phyloP scores from a whole-genome alignment of 2,329 filamentous ascomycete genomes.

The Alternaria infectoria region DNA sequence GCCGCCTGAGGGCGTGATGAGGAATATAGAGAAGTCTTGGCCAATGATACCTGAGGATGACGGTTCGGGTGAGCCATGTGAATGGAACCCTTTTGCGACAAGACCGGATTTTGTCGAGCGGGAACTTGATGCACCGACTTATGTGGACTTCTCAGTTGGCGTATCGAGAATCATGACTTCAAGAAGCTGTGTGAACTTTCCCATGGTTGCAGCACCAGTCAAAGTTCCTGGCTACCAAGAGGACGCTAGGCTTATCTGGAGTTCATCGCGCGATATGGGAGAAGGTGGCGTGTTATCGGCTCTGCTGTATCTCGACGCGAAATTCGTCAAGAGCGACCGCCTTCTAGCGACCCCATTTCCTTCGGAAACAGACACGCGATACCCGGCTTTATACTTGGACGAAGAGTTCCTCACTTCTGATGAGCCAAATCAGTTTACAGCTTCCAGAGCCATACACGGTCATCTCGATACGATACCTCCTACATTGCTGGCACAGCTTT shows the following conservation, averaged over 20 bases:
- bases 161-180: neutral
- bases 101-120: constrained; percentile 14
- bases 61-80: constrained; percentile 16
- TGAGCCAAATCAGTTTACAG: constrained; percentile 7
- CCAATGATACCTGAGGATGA: constrained; percentile 25
- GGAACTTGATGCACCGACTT: constrained; percentile 22
- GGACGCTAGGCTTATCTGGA: constrained; percentile 16
- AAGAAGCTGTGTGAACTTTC: neutral
- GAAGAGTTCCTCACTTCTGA: constrained; percentile 34
- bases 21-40: constrained; percentile 6
- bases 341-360: constrained; percentile 37
- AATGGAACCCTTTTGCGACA: constrained; percentile 36
- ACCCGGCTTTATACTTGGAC: constrained; percentile 44
- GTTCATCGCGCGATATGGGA: constrained; percentile 17
- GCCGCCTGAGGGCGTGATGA: neutral
- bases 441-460: constrained; percentile 2
- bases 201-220: neutral
- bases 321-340: constrained; percentile 17
- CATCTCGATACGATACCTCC: constrained; percentile 28
- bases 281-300: constrained; percentile 45
- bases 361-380: constrained; percentile 29
- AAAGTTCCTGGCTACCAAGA: constrained; percentile 9
- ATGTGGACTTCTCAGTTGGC: constrained; percentile 30
- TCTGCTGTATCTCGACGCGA: constrained; percentile 41
- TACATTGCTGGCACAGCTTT: constrained; percentile 20